Evolutionary conservation across 1,139 yeast genomes (phyloP), one percentile per base, ranked within the genome.

Genomic region (Geotrichum citri-aurantii): DNA sequence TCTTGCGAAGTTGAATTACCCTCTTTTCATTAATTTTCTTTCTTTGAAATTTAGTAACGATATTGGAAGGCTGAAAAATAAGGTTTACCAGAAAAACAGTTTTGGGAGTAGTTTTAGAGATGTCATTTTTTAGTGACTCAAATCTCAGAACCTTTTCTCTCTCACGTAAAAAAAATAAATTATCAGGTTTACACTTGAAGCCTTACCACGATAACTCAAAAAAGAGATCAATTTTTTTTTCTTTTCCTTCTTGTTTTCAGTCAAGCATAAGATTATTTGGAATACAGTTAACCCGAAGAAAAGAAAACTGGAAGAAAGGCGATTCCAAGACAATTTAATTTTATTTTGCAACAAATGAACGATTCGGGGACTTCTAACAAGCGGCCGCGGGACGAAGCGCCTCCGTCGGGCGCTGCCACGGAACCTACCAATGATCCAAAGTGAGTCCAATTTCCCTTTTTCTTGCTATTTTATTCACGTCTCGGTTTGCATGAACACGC

Each of bases 361-460:
- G 21, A 37, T 37, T 8, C 4, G n/a, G 17, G 3, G 7, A n/a
- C 7, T 37, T 37, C 44, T 10, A 37, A 21, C 37, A 49, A 49
- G 46, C 44, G 57, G 37, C 59, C 59, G 59, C 59, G 59, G 59
- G 59, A 57, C 1, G 54, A 50, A 17, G 26, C 19, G 5, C 14
- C 50, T 42, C 48, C 59, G 50, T 53, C 59, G 59, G 50, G 49
- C 48, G 44, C 31, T 6, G n/a, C 37, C 42, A 48, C 42, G 23
- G 51, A 46, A 31, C 27, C 24, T 14, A 49, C 24, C 26, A n/a
- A 14, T 21, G 42, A 42, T 42, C 49, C 33, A 24, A 50, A 1
- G 54, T 50, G 7, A 29, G 23, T 48, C 31, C 14, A n/a, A 46
- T 21, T 14, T 8, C 17, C 17, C 17, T 14, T 14, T 46, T 23